Evolutionary conservation across 768 basidiomycete species (phyloP).

Genomic region (Agrocybe chaxingu): DNA sequence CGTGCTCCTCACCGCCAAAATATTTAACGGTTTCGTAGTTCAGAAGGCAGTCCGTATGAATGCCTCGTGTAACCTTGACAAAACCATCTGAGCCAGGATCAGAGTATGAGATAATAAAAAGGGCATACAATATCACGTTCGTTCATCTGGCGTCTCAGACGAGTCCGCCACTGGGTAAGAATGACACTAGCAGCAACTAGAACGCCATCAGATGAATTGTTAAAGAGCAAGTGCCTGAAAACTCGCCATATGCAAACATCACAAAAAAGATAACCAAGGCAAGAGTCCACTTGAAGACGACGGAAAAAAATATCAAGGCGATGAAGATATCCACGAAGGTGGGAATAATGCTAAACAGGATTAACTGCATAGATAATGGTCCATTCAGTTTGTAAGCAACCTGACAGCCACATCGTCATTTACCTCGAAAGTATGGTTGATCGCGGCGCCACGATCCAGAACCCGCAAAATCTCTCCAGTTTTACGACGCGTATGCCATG

Average conservation of each 20-base stretch:
- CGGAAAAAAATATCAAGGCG: constrained; percentile 64
- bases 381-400: not conserved
- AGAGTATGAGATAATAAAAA: not conserved
- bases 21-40: constrained; percentile 89
- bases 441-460: constrained; percentile 79
- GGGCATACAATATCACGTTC: constrained; percentile 69
- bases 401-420: constrained; percentile 5
- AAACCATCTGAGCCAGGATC: not conserved
- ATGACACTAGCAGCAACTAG: constrained; percentile 53
- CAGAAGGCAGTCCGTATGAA: constrained; percentile 77
- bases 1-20: constrained; percentile 83
- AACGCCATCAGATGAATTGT: constrained; percentile 41
- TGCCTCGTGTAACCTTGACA: constrained; percentile 67
- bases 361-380: constrained; percentile 39
- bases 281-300: constrained; percentile 64
- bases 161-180: constrained; percentile 72
- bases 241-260: constrained; percentile 69
- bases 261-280: constrained; percentile 67
- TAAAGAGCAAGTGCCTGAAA: constrained; percentile 15
- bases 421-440: constrained; percentile 78
- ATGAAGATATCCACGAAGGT: constrained; percentile 77
- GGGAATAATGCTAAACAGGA: constrained; percentile 83
- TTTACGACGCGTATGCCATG: constrained; percentile 79
- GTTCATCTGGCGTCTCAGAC: constrained; percentile 75
- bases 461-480: constrained; percentile 85